These are phyloP conservation scores for Hippophae gyantsensis DNA, from an alignment of 306 rosid species.

Conservation along the genomic window DNA sequence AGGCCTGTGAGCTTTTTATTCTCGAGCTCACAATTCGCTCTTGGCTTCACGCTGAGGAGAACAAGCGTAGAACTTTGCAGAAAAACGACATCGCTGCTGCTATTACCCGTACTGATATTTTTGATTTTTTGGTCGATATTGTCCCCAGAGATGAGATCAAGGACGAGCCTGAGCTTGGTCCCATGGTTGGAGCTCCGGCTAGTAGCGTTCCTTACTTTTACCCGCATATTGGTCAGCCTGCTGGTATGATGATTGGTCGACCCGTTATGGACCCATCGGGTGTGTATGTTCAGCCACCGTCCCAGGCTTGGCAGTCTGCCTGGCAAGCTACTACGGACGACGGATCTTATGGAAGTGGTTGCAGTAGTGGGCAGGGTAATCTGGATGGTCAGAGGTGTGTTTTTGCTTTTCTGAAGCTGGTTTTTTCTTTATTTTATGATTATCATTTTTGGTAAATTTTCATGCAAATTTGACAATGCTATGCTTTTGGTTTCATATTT, in stretches of 20 bases:
- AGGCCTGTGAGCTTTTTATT: too few species aligned
- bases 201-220: constrained; percentile 80
- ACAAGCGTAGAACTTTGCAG: constrained; percentile 86
- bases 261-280: constrained; percentile 84
- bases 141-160: constrained; percentile 94
- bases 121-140: constrained; percentile 81
- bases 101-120: constrained; percentile 78
- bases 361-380: constrained; percentile 54
- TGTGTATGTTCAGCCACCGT: constrained; percentile 78
- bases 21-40: too few species aligned
- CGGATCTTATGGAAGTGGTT: constrained; percentile 56
- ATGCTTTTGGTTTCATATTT: neutral
- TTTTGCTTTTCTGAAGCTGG: neutral
- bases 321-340: constrained; percentile 77
- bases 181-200: constrained; percentile 57
- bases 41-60: too few species aligned
- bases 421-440: neutral
- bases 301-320: constrained; percentile 95
- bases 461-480: neutral
- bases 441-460: neutral
- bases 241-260: constrained; percentile 81
- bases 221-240: constrained; percentile 85
- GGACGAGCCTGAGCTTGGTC: constrained; percentile 56
- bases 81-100: constrained; percentile 95
- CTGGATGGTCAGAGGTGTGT: constrained; percentile 75